These are phyloP conservation scores for Penicillium nordicum DNA, from an alignment of 2,329 filamentous ascomycete genomes.

Conservation along the genomic window DNA sequence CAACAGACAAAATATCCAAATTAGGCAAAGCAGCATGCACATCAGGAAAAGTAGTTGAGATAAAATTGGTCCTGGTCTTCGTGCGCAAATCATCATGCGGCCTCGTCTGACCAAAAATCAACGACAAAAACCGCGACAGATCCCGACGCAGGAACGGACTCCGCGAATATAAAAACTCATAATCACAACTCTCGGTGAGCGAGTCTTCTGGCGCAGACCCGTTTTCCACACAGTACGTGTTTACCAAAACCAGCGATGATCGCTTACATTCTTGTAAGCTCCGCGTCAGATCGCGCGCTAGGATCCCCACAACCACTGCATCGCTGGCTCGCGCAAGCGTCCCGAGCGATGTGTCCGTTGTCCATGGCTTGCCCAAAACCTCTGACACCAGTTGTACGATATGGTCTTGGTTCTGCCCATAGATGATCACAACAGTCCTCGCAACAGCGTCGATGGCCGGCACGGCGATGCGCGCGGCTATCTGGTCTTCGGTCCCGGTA, in stretches of 20 bases:
- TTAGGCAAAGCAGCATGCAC: conserved; percentile 79
- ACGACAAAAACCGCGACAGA: conserved; percentile 72
- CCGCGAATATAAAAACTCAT: conserved; percentile 80
- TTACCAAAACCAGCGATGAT: conserved; percentile 63
- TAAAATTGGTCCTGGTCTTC: conserved; percentile 76
- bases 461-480: background rate
- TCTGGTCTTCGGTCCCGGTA: background rate
- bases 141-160: conserved; percentile 70
- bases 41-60: conserved; percentile 85
- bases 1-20: conserved; percentile 81
- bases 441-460: conserved; percentile 2
- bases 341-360: conserved; percentile 56
- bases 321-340: conserved; percentile 54
- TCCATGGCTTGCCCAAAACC: conserved; percentile 70
- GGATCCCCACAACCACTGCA: conserved; percentile 66
- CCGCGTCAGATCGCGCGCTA: conserved; percentile 54
- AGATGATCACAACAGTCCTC: conserved; percentile 60
- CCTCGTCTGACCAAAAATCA: conserved; percentile 74
- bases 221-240: conserved; percentile 70
- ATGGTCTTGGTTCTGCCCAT: conserved; percentile 66
- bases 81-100: conserved; percentile 68
- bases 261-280: conserved; percentile 59
- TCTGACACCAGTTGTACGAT: conserved; percentile 75
- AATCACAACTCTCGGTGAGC: conserved; percentile 70
- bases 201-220: conserved; percentile 65